These are phyloP conservation scores for Candida maesae DNA, from an alignment of 805 yeast genomes.

Conservation along the genomic window DNA sequence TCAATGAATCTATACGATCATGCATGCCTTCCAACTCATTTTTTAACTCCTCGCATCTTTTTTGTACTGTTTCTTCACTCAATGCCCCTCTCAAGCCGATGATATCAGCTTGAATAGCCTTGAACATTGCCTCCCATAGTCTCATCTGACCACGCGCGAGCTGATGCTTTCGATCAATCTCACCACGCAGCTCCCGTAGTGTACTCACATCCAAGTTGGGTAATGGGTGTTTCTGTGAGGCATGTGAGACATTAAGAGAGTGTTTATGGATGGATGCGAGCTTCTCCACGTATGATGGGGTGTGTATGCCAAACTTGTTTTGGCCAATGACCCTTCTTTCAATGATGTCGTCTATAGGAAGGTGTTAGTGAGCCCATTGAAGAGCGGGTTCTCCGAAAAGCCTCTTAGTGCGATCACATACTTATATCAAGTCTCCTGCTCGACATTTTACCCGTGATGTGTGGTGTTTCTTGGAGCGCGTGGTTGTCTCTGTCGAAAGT, in stretches of 20 bases:
- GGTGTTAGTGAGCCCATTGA: not conserved
- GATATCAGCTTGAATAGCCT: conserved; percentile 6
- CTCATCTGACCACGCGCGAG: conserved; percentile 10
- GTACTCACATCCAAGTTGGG: conserved; percentile 3
- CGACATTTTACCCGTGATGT: too few relatives aligned
- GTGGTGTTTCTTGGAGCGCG: too few relatives aligned
- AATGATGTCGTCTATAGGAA: conserved; percentile 4
- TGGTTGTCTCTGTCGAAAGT: not conserved
- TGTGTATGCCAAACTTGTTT: conserved; percentile 4
- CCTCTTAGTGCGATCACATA: not conserved
- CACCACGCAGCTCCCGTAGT: conserved; percentile 6
- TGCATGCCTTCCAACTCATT: conserved; percentile 12
- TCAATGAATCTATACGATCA: conserved; percentile 15
- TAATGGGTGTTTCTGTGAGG: not conserved
- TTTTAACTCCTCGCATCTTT: conserved; percentile 10
- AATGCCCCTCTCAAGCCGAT: not conserved
- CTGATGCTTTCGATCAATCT: conserved; percentile 8
- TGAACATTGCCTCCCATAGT: conserved; percentile 12
- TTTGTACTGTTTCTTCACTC: conserved; percentile 7
- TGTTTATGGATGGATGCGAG: conserved; percentile 1
- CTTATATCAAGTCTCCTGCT: not conserved
- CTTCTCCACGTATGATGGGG: conserved; percentile 4
- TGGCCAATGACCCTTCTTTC: conserved; percentile 4
- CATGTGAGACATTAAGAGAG: conserved; percentile 3
- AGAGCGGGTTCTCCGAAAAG: too few relatives aligned